Base-by-base conservation (phyloP, 2,329 filamentous ascomycete genomes). In the Colletotrichum phormii region DNA sequence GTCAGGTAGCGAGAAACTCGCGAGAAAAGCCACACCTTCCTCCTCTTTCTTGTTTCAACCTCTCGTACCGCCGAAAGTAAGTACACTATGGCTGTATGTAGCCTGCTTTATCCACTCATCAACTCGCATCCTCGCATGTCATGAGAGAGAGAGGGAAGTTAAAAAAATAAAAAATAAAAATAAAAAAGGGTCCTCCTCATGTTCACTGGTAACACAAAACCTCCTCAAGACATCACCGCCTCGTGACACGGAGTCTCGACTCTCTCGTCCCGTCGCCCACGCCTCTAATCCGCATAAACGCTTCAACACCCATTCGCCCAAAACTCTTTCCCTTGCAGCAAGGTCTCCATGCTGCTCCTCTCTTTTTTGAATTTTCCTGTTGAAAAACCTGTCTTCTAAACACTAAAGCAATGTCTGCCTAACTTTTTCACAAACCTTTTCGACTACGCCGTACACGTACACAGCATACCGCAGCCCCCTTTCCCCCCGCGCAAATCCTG, bases 241-340 rank as follows among this genome's bases (percentile, higher is more conserved):
- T 49, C 42, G 22, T 49, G 11, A 49, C 46, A 31, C n/a, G 55
- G 46, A 62, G 42, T 51, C 51, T 57, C 46, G 49, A 46, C 51
- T 11, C 26, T 24, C 51, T 18, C 26, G 26, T 57, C 12, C 18
- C 5, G 26, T 26, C 33, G 31, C 53, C 29, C 51, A 53, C 64
- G 64, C 68, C 68, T 62, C 64, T 59, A 35, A 67, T 62, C 60
- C 58, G 64, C 64, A 71, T 62, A 57, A 58, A 71, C 49, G 64
- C 54, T 33, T 37, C 57, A 59, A 42, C 12, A 54, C 46, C 29
- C 42, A 63, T 53, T 46, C 46, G 12, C 46, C 46, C n/a, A 49
- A 49, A 29, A 22, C 7, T 6, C 0, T 18, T 29, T 15, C 13
- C 18, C 31, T 60, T 24, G 33, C n/a, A 24, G 22, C 51, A 13